phyloP scores from a whole-genome alignment of 352 stramenopile species.

The Globisporangium nagaii region DNA sequence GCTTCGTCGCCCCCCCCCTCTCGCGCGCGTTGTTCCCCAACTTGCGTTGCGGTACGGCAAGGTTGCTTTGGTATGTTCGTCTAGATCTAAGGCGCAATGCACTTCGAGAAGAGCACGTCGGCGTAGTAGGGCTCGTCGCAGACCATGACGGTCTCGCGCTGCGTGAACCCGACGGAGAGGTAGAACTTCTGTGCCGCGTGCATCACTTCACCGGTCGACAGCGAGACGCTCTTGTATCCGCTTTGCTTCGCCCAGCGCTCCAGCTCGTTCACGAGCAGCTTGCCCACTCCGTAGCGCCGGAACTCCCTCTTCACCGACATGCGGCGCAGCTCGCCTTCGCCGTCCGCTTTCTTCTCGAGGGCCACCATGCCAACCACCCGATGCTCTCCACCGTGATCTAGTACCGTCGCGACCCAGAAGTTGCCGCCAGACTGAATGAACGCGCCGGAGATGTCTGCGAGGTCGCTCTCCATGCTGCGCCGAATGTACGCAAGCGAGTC shows the following conservation, averaged over 20 bases:
- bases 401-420: conserved; percentile 30
- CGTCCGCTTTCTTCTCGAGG: conserved; percentile 12
- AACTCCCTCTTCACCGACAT: conserved; percentile 37
- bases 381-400: neutral
- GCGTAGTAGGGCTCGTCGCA: conserved; percentile 21
- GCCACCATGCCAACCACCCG: conserved; percentile 19
- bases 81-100: too few relatives aligned
- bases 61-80: too few relatives aligned
- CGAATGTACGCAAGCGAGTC: conserved; percentile 24
- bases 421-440: conserved; percentile 33
- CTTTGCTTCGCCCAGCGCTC: conserved; percentile 29
- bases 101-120: conserved; percentile 24
- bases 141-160: conserved; percentile 13
- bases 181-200: conserved; percentile 23
- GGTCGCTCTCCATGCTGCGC: conserved; percentile 25
- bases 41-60: too few relatives aligned
- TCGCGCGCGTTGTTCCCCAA: too few relatives aligned
- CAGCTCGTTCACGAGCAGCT: conserved; percentile 25
- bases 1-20: too few relatives aligned
- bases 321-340: conserved; percentile 24
- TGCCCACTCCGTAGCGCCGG: conserved; percentile 28
- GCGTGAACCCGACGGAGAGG: conserved; percentile 17
- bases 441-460: conserved; percentile 23
- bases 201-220: conserved; percentile 28
- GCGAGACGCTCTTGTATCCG: conserved; percentile 20